Evolutionary conservation across 2,329 filamentous ascomycete species (phyloP), one percentile per base, ranked within the genome.

Genomic region (Fusarium irregulare): DNA sequence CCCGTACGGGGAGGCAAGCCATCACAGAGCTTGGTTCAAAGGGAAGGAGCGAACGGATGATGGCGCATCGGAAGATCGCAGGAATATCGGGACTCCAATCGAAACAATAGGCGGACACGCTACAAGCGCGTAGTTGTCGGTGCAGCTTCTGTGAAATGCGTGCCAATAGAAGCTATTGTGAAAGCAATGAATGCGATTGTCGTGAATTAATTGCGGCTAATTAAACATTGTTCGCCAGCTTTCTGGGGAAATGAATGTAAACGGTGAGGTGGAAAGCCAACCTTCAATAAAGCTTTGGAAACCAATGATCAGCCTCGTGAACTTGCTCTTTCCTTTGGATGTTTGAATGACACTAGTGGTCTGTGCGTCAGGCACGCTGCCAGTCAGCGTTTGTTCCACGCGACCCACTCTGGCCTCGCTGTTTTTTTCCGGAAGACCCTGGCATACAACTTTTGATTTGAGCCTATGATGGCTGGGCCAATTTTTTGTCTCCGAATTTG

Each of bases 11-110:
- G 75, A 71, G 70, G 64, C 66, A 58, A 64, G 66, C 70, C 74
- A 72, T 76, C 70, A 75, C 71, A 73, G 78, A 78, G 78, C 68
- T 75, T 71, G 68, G 78, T 68, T 77, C 73, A 70, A 61, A 62
- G 50, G 67, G 74, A 72, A 78, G 64, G 71, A 71, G 68, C 70
- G 66, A 69, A 74, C 73, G 60, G 60, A 60, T 61, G 66, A 68
- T 53, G 71, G 67, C 69, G 73, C 77, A 79, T 77, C 49, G 71
- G 68, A 70, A 47, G 58, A 28, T 61, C 51, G 59, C 37, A 62
- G 60, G 46, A 46, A 37, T 56, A n/a, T 41, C 20, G n/a, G 18
- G 18, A 25, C 28, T 37, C 37, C 46, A 59, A 30, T 34, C 54
- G 50, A 56, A 66, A 62, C 50, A 37, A 57, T 27, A 63, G 37